Percentiles rank a stretch among this genome's conserved stretches.
phyloP scores from a whole-genome alignment of 179 eudicot species.

The Silene vulgaris region DNA sequence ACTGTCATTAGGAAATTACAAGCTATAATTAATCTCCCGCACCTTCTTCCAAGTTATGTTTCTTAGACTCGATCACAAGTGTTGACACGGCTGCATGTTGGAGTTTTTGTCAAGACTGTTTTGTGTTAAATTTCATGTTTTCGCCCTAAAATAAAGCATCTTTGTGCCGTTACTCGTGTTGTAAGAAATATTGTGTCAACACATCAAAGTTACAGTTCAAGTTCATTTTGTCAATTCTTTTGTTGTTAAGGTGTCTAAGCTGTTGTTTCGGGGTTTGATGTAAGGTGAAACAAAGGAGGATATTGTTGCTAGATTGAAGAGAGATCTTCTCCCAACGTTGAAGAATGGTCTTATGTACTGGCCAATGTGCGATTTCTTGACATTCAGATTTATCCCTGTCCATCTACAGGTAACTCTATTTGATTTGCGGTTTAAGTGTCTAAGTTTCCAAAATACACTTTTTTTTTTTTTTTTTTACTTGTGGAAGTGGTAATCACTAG shows the following conservation, averaged over 20 bases:
- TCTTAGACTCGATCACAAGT: too few relatives aligned
- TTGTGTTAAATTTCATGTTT: not conserved
- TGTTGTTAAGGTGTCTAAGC: not conserved
- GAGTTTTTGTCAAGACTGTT: too few relatives aligned
- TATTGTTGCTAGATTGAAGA: slow-evolving; percentile 59
- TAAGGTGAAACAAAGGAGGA: slow-evolving; percentile 66
- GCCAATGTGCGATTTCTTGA: slow-evolving; percentile 80
- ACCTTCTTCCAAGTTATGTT: not conserved
- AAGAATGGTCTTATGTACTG: slow-evolving; percentile 67
- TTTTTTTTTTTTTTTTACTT: not conserved
- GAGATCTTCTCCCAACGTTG: slow-evolving; percentile 78
- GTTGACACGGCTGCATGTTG: too few relatives aligned
- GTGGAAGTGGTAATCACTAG: not conserved
- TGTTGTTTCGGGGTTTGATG: not conserved
- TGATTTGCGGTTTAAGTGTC: not conserved
- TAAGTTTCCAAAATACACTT: not conserved
- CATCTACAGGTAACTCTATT: slow-evolving; percentile 57
- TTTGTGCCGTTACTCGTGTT: too few relatives aligned
- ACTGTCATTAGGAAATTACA: not conserved
- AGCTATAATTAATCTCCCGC: not conserved
- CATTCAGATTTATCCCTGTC: slow-evolving; percentile 79
- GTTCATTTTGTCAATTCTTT: not conserved
- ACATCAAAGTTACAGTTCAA: too few relatives aligned
- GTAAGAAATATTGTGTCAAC: too few relatives aligned
- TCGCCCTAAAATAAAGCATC: too few relatives aligned